Conservation (phyloP, 2,329 filamentous ascomycete genomes). For the Sporothrix inflata region DNA sequence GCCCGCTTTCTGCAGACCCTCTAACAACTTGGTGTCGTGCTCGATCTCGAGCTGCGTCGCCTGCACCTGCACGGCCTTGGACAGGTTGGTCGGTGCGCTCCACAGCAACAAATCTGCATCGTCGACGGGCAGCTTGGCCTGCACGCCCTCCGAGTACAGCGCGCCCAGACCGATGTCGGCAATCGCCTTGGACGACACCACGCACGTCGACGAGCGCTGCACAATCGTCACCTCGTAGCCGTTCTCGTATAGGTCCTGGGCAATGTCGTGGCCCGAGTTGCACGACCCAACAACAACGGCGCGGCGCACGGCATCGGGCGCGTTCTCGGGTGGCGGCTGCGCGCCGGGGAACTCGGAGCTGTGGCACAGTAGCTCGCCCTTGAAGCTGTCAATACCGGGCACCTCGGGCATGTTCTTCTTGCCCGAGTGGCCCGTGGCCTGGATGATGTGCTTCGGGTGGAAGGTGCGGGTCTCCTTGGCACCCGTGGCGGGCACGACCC, state of each 20-base stretch:
- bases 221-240: slow-evolving; percentile 64
- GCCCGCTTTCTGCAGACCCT: slow-evolving; percentile 57
- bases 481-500: slow-evolving; percentile 51
- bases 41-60: slow-evolving; percentile 44
- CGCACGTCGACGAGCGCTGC: slow-evolving; percentile 60
- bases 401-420: slow-evolving; percentile 64
- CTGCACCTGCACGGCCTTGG: slow-evolving; percentile 55
- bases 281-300: slow-evolving; percentile 61
- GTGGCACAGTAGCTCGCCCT: slow-evolving; percentile 58
- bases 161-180: slow-evolving; percentile 50
- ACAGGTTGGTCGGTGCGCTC: slow-evolving; percentile 53
- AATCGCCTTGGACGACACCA: slow-evolving; percentile 53
- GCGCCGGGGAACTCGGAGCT: slow-evolving; percentile 56
- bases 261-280: slow-evolving; percentile 63
- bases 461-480: slow-evolving; percentile 56
- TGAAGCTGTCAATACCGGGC: slow-evolving; percentile 57
- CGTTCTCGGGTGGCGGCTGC: slow-evolving; percentile 34
- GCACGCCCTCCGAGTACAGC: slow-evolving; percentile 45
- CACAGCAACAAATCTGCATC: slow-evolving; percentile 60
- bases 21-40: slow-evolving; percentile 46
- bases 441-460: slow-evolving; percentile 65
- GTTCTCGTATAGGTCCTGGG: slow-evolving; percentile 60
- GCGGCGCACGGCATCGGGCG: slow-evolving; percentile 48
- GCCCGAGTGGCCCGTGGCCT: slow-evolving; percentile 70
- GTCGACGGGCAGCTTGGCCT: slow-evolving; percentile 48